Conservation (phyloP, 139 green algal species). For the Ettlia oleoabundans region DNA sequence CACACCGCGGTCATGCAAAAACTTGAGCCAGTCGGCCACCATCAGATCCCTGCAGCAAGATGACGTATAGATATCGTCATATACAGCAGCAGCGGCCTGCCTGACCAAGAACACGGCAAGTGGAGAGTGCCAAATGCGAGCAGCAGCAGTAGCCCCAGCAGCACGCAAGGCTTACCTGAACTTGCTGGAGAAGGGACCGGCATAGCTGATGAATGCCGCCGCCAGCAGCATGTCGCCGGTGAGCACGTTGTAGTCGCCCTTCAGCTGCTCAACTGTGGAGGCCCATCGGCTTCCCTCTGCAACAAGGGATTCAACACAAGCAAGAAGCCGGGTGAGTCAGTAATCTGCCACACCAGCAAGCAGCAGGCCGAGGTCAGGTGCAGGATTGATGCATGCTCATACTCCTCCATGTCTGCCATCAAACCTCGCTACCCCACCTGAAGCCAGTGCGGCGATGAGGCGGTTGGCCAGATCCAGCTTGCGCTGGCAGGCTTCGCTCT, state of each 20-base stretch:
- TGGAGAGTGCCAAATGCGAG: neutral
- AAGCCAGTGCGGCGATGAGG: constrained; percentile 87
- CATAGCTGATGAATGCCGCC: constrained; percentile 88
- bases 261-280: constrained; percentile 78
- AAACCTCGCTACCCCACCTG: constrained; percentile 65
- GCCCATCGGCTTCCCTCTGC: constrained; percentile 74
- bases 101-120: neutral
- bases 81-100: too few relatives aligned
- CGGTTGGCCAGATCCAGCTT: constrained; percentile 88
- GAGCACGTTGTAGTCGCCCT: constrained; percentile 53
- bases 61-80: too few relatives aligned
- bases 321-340: neutral
- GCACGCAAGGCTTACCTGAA: neutral
- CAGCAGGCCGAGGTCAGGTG: neutral
- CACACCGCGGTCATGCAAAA: neutral
- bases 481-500: constrained; percentile 42
- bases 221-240: constrained; percentile 85
- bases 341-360: neutral
- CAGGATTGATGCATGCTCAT: too few relatives aligned
- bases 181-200: constrained; percentile 87
- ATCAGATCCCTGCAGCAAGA: constrained; percentile 15
- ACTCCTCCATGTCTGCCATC: too few relatives aligned
- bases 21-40: constrained; percentile 24
- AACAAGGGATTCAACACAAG: neutral
- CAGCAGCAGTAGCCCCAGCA: neutral